These are phyloP conservation scores for Emmonsia crescens DNA, from an alignment of 2,329 filamentous ascomycete species.

Conservation along the genomic window DNA sequence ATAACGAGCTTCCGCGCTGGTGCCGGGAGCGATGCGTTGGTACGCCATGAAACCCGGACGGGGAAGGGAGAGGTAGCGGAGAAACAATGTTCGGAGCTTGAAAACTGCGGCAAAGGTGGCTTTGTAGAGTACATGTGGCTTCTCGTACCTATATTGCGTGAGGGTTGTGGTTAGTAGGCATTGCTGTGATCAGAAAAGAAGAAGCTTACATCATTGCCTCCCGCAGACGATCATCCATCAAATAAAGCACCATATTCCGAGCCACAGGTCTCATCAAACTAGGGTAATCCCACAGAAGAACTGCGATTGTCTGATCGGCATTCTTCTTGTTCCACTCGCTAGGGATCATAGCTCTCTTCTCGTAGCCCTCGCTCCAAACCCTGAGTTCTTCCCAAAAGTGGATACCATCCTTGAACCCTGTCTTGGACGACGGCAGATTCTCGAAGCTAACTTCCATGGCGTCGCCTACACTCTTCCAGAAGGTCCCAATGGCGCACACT, in stretches of 20 bases:
- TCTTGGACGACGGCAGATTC: conserved; percentile 31
- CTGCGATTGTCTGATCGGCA: conserved; percentile 48
- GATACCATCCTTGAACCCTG: conserved; percentile 40
- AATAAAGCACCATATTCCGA: conserved; percentile 42
- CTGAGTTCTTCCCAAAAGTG: conserved; percentile 43
- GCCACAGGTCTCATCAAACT: conserved; percentile 36
- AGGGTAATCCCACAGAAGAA: conserved; percentile 50
- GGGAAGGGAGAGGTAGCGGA: conserved; percentile 52
- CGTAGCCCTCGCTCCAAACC: conserved; percentile 47
- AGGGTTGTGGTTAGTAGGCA: neutral
- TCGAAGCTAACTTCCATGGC: conserved; percentile 52
- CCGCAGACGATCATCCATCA: conserved; percentile 55
- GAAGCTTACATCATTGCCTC: conserved; percentile 51
- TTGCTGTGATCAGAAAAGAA: neutral
- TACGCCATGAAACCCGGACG: conserved; percentile 36
- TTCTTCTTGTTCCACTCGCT: conserved; percentile 39
- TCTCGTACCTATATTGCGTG: conserved; percentile 28
- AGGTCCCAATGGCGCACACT: conserved; percentile 52
- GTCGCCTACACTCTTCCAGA: conserved; percentile 63
- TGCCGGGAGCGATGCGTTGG: conserved; percentile 32
- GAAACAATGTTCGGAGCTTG: conserved; percentile 41
- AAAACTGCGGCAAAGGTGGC: conserved; percentile 40
- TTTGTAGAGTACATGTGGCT: conserved; percentile 25
- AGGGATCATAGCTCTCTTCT: conserved; percentile 48
- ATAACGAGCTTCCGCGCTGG: conserved; percentile 46